A percentile compares a stretch with the other conserved stretches of the same genome.
phyloP scores from a whole-genome alignment of 2,329 filamentous ascomycete species.

The Colletotrichum chlorophyti region DNA sequence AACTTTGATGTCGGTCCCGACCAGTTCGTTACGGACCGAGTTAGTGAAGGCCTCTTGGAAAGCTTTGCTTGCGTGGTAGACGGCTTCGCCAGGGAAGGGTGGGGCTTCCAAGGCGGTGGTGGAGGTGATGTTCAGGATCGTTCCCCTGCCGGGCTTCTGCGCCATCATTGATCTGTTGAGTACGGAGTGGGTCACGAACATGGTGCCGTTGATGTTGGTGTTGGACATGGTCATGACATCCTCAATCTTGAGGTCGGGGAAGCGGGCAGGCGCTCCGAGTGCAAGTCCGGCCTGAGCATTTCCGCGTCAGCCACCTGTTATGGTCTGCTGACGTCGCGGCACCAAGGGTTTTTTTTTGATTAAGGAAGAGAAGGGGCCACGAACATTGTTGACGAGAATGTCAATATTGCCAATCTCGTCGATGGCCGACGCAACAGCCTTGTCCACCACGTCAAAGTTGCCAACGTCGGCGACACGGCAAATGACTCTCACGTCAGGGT shows the following conservation, averaged over 20 bases:
- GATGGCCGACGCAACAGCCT: slow-evolving; percentile 38
- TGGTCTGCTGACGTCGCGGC: not conserved
- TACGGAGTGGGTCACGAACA: slow-evolving; percentile 52
- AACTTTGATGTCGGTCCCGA: slow-evolving; percentile 53
- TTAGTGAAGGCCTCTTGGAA: slow-evolving; percentile 57
- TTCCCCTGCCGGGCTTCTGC: slow-evolving; percentile 41
- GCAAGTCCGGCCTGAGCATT: slow-evolving; percentile 53
- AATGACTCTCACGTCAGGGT: slow-evolving; percentile 12
- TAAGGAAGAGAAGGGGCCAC: not conserved
- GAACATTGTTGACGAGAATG: slow-evolving; percentile 52
- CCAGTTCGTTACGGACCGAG: slow-evolving; percentile 52
- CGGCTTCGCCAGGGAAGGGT: slow-evolving; percentile 54
- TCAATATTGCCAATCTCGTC: slow-evolving; percentile 46
- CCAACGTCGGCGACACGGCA: slow-evolving; percentile 37
- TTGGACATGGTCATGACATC: slow-evolving; percentile 52
- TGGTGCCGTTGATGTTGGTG: slow-evolving; percentile 55
- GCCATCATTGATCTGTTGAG: slow-evolving; percentile 50
- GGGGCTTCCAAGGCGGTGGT: slow-evolving; percentile 53
- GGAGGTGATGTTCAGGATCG: slow-evolving; percentile 56
- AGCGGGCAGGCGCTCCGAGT: slow-evolving; percentile 49
- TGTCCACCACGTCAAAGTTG: slow-evolving; percentile 38
- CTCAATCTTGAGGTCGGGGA: slow-evolving; percentile 47
- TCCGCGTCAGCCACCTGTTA: too few species aligned
- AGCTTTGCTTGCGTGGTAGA: slow-evolving; percentile 56
- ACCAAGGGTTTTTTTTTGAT: not conserved